Base-by-base conservation (phyloP, 148 eudicot species). In the Linanthus parryae region DNA sequence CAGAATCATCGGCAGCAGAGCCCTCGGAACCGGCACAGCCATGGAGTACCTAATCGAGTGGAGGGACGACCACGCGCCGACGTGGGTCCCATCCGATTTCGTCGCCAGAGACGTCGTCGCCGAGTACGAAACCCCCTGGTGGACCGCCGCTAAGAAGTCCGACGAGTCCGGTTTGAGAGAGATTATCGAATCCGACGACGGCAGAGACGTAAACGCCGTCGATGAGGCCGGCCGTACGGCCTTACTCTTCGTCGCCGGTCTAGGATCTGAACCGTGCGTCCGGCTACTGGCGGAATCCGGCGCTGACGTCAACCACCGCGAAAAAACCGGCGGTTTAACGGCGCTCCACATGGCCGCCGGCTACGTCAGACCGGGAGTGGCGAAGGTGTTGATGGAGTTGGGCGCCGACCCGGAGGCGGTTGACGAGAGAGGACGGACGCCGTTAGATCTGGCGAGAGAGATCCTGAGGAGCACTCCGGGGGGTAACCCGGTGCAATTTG, bases 301-400 rank as follows among this genome's bases (percentile, higher is more conserved):
- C 0, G 96, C 94, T 0, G 73, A 87, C 28, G 74, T 77, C 8
- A 34, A 84, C 51, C 75, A 51, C 44, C 43, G 59, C 0, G 98
- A 87, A 29, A 64, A 52, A 3, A 56, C 54, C 29, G 84, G 71
- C 18, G 95, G 95, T 2, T 50, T 88, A 18, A 77, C 96, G 16
- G 82, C 98, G 0, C 77, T 92, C 12, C 98, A 92, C 62, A 87
- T 92, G 88, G 98, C 98, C 0, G 87, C 96, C 0, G 98, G 98
- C 4, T 92, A 92, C 48, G 85, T 84, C 5, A 57, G 57, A 18
- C 85, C 94, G 0, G 80, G 54, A 0, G 85, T 71, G 4, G 77
- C 69, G 0, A 63, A 57, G 16, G 36, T 68, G 5, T 41, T 92
- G 12, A 34, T 92, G 28, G 74, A 75, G 16, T 26, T 44, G 5